Conservation (phyloP, 2,329 filamentous ascomycete species). For the Penicillium vulpinum region DNA sequence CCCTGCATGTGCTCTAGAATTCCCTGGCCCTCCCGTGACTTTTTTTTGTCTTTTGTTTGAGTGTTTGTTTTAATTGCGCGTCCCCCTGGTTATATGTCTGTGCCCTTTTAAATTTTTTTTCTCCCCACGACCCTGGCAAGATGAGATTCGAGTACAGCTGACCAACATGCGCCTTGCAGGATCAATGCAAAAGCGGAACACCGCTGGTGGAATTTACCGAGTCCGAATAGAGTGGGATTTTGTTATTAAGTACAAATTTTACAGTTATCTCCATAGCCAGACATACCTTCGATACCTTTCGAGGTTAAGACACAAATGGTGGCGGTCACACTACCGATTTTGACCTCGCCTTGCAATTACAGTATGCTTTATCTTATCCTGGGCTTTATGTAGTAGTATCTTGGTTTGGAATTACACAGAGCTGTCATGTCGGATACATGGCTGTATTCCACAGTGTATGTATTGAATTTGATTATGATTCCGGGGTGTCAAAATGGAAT, state of each 20-base stretch:
- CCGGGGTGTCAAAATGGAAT: background rate
- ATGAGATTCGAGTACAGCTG: background rate
- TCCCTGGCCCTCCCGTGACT: constrained; percentile 3
- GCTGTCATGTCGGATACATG: too few species aligned
- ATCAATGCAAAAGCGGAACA: constrained; percentile 76
- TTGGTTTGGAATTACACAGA: too few species aligned
- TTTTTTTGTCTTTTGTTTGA: background rate
- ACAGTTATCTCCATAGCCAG: too few species aligned
- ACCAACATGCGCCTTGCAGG: constrained; percentile 49
- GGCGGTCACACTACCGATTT: background rate
- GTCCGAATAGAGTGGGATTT: background rate
- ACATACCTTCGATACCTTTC: background rate
- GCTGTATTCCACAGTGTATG: background rate
- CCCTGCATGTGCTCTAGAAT: constrained; percentile 7
- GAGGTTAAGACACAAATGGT: background rate
- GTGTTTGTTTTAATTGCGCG: background rate
- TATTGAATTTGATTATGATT: background rate
- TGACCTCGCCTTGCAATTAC: background rate
- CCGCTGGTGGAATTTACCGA: constrained; percentile 70
- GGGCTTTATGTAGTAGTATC: too few species aligned
- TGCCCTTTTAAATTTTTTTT: too few species aligned
- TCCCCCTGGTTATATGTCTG: background rate
- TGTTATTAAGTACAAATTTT: too few species aligned
- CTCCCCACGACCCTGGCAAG: background rate
- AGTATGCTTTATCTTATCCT: too few species aligned